Percentiles rank a stretch among this genome's conserved stretches.
phyloP scores from a whole-genome alignment of 139 green algal species.

The Tetraselmis striata region DNA sequence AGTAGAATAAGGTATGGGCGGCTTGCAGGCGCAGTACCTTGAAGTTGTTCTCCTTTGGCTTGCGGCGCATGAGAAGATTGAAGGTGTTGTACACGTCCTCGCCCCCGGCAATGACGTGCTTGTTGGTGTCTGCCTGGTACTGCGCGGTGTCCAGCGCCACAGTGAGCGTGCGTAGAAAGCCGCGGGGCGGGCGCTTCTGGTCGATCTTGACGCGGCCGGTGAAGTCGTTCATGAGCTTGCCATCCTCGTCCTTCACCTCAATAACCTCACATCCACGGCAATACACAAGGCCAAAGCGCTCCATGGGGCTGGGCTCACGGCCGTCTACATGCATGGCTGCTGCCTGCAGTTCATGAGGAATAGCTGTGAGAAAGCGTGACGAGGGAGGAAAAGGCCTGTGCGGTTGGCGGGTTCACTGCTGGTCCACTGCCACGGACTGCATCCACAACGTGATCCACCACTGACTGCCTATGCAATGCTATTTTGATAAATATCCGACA shows the following conservation, averaged over 20 bases:
- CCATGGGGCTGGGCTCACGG: constrained; percentile 16
- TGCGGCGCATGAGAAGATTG: constrained; percentile 84
- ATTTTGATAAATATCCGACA: too few relatives aligned
- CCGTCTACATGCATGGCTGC: constrained; percentile 14
- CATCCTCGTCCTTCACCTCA: constrained; percentile 55
- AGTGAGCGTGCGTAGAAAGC: constrained; percentile 65
- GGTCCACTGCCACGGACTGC: too few relatives aligned
- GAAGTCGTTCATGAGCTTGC: constrained; percentile 92
- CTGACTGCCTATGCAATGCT: too few relatives aligned
- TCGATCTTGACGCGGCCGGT: constrained; percentile 66
- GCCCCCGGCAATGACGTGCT: neutral
- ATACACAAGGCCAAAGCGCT: constrained; percentile 64
- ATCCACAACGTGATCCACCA: too few relatives aligned
- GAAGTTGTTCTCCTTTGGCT: constrained; percentile 99
- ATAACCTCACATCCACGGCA: constrained; percentile 83
- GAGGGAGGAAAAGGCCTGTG: too few relatives aligned
- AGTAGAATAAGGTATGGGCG: too few relatives aligned
- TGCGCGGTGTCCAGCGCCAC: constrained; percentile 88
- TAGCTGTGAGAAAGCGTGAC: too few relatives aligned
- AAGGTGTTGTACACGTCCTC: constrained; percentile 80
- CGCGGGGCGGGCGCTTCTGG: constrained; percentile 54
- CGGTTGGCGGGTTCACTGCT: too few relatives aligned
- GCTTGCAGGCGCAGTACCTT: too few relatives aligned
- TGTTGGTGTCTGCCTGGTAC: constrained; percentile 82
- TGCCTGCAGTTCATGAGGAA: too few relatives aligned